Base-by-base conservation (phyloP, 495 filamentous ascomycete species). In the Tuber brumale region DNA sequence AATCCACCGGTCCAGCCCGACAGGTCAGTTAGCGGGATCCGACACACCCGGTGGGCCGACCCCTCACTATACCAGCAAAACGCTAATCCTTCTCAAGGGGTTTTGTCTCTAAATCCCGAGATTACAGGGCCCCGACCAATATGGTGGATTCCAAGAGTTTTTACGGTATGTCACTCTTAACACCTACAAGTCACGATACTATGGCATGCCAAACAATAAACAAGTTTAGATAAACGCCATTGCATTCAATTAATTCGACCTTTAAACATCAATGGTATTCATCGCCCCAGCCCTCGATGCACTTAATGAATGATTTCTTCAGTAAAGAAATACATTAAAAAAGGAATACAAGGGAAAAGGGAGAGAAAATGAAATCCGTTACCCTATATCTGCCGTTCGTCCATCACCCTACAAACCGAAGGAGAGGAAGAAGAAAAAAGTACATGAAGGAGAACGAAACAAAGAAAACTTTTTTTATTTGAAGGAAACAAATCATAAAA, bases 371-470 rank as follows among this genome's bases (percentile, higher is more conserved):
- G 75, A 23, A 70, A 79, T 80, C 76, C 76, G 77, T 72, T 79
- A 80, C 78, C 78, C 72, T 80, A 79, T 79, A 80, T 80, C 70
- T 77, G 79, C 76, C 69, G 77, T 72, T 75, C 44, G 70, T 80
- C 79, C 78, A 74, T 76, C 78, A 46, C 78, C 77, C 3, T 61
- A 66, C 73, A 69, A 71, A 79, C 72, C 73, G 78, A 79, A 71
- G 75, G 57, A 35, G 14, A 66, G 57, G 57, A 77, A 79, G 71
- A 31, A 71, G 41, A 75, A 80, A 73, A 76, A 80, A 79, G 70
- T 80, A 80, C 77, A 76, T 39, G 69, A 72, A 70, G 27, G 35
- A 69, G 37, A 39, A 39, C 37, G 37, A 39, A 69, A 72, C n/a
- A 70, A 41, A 73, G 70, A 69, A 75, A 48, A n/a, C n/a, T 57